Percentiles rank a stretch among this genome's conserved stretches.
Evolutionary conservation across 2,329 filamentous ascomycete species (phyloP).

Genomic region (Alternaria sp.): DNA sequence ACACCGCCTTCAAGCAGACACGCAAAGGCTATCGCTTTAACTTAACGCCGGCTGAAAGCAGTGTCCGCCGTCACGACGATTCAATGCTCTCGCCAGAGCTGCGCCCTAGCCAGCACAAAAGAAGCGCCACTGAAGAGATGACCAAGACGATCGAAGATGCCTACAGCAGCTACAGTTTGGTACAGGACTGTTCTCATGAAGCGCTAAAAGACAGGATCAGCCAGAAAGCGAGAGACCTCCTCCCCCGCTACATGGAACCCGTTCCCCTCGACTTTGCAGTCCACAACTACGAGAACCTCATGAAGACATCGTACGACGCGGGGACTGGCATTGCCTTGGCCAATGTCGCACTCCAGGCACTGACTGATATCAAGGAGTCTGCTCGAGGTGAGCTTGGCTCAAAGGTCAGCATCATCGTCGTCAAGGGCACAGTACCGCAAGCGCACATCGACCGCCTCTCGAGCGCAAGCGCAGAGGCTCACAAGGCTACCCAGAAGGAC

Average conservation of each 20-base stretch:
- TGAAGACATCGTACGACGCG: constrained; percentile 13
- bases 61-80: neutral
- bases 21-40: constrained; percentile 6
- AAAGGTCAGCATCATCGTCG: too few relatives aligned
- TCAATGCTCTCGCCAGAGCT: neutral
- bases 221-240: constrained; percentile 19
- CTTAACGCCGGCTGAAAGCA: neutral
- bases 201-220: constrained; percentile 15
- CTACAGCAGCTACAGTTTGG: constrained; percentile 6
- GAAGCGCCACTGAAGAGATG: constrained; percentile 15
- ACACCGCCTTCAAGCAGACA: neutral
- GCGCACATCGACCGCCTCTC: too few relatives aligned
- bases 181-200: constrained; percentile 7
- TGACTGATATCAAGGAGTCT: constrained; percentile 10
- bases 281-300: constrained; percentile 19
- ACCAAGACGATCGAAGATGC: constrained; percentile 9
- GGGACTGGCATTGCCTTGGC: constrained; percentile 9
- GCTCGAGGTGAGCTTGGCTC: neutral
- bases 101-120: constrained; percentile 3
- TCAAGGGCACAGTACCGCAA: too few relatives aligned
- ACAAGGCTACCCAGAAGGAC: too few relatives aligned
- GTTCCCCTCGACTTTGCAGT: constrained; percentile 17
- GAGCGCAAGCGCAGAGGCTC: too few relatives aligned
- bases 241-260: constrained; percentile 16
- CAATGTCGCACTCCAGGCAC: constrained; percentile 8